These are phyloP conservation scores for Arachnopeziza araneosa DNA, from an alignment of 2,329 filamentous ascomycete genomes.

Conservation along the genomic window DNA sequence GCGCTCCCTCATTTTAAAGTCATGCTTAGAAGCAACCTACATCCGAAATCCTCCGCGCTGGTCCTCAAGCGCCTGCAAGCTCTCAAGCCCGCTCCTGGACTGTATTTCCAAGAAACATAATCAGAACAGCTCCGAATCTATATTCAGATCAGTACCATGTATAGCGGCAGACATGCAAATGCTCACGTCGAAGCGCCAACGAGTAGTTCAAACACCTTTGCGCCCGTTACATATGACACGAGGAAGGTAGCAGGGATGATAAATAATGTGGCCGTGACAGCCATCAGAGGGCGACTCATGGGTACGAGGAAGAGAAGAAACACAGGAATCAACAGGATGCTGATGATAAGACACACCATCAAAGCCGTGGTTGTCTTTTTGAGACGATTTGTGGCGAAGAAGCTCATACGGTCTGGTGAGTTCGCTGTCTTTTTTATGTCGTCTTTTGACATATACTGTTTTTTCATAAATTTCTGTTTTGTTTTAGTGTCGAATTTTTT, in stretches of 20 bases:
- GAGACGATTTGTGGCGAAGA: not conserved
- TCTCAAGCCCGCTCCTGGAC: not conserved
- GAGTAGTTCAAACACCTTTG: constrained; percentile 11
- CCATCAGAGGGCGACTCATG: constrained; percentile 14
- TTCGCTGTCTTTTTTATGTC: not conserved
- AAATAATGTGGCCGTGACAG: constrained; percentile 6
- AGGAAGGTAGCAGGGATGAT: constrained; percentile 7
- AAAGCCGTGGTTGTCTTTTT: constrained; percentile 2
- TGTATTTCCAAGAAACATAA: not conserved
- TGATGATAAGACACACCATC: constrained; percentile 2
- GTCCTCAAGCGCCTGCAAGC: not conserved
- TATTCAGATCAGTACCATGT: not conserved
- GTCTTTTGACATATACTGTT: not conserved
- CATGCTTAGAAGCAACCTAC: not conserved
- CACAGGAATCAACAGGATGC: constrained; percentile 15
- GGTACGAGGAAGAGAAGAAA: constrained; percentile 14
- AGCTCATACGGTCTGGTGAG: not conserved
- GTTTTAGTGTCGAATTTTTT: not conserved
- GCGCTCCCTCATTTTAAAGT: not conserved
- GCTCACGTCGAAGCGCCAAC: constrained; percentile 11
- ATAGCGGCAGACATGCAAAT: not conserved
- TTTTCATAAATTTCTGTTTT: not conserved
- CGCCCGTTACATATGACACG: constrained; percentile 9
- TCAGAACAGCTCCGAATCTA: not conserved
- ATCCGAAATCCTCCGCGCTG: not conserved